Evolutionary conservation across 139 green algal genomes (phyloP).

Genomic region (Microglena sp.): DNA sequence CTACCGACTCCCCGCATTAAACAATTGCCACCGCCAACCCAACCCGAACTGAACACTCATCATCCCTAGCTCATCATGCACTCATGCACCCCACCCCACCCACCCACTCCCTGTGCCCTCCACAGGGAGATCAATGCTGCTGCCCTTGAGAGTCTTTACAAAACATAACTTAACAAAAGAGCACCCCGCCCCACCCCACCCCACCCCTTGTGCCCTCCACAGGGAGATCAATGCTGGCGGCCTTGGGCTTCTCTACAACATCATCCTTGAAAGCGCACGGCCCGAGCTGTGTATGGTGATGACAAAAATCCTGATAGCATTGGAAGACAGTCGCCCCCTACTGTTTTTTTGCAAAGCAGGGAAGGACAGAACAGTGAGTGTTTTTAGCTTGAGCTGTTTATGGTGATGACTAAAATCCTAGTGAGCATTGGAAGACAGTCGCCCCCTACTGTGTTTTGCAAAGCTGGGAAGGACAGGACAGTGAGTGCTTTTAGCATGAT

Average conservation of each 20-base stretch:
- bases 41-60: too few relatives aligned
- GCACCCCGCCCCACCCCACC: not conserved
- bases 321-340: constrained; percentile 16
- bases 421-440: not conserved
- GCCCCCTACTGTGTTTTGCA: constrained; percentile 60
- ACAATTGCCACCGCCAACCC: too few relatives aligned
- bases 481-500: constrained; percentile 6
- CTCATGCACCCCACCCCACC: not conserved
- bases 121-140: constrained; percentile 29
- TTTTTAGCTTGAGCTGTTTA: constrained; percentile 11
- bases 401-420: constrained; percentile 6
- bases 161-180: too few relatives aligned
- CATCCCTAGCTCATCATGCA: too few relatives aligned
- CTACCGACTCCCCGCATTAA: too few relatives aligned
- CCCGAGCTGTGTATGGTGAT: constrained; percentile 15
- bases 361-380: not conserved
- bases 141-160: constrained; percentile 27
- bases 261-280: constrained; percentile 21
- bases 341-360: constrained; percentile 65
- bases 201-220: constrained; percentile 2
- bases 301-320: not conserved
- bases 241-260: constrained; percentile 28
- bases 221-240: constrained; percentile 31
- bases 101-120: not conserved
- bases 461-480: constrained; percentile 12